Percentiles rank a stretch among this genome's conserved stretches.
These are phyloP conservation scores for Paramecium pentaurelia DNA, from an alignment of 73 alveolate species.

Conservation along the genomic window DNA sequence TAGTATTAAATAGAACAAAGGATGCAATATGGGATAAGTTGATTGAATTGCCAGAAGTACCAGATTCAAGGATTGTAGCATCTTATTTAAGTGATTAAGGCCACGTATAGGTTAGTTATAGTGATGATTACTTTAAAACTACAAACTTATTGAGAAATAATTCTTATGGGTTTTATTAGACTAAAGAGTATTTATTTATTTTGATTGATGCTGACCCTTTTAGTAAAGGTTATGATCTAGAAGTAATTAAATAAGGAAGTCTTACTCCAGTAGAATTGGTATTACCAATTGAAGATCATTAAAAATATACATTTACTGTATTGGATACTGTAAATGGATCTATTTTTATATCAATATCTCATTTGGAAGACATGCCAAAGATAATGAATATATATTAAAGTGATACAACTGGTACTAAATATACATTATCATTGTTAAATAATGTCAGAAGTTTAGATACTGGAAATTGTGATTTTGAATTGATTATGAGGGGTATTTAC, in stretches of 20 bases:
- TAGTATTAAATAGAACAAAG: neutral
- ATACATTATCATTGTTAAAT: slow-evolving; percentile 44
- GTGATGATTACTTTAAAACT: slow-evolving; percentile 24
- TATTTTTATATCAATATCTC: slow-evolving; percentile 36
- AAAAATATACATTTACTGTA: slow-evolving; percentile 21
- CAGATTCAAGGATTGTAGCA: slow-evolving; percentile 32
- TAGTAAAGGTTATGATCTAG: slow-evolving; percentile 28
- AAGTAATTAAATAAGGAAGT: neutral
- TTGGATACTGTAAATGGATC: slow-evolving; percentile 54
- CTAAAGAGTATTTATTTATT: slow-evolving; percentile 5
- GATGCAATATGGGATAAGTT: slow-evolving; percentile 51
- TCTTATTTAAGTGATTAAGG: neutral
- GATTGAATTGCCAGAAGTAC: neutral
- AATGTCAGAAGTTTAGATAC: slow-evolving; percentile 34
- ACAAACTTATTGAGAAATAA: neutral
- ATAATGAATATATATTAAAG: slow-evolving; percentile 52
- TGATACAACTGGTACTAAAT: slow-evolving; percentile 45
- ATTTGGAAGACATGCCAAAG: slow-evolving; percentile 28
- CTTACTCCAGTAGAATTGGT: neutral
- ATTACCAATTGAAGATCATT: slow-evolving; percentile 25
- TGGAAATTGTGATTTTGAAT: slow-evolving; percentile 63
- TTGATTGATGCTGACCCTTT: slow-evolving; percentile 34
- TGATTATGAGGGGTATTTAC: slow-evolving; percentile 60
- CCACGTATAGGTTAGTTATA: neutral
- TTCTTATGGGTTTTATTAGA: slow-evolving; percentile 15